Conservation (phyloP, 371 early-diverging fungal species). For the Mucor sp. region DNA sequence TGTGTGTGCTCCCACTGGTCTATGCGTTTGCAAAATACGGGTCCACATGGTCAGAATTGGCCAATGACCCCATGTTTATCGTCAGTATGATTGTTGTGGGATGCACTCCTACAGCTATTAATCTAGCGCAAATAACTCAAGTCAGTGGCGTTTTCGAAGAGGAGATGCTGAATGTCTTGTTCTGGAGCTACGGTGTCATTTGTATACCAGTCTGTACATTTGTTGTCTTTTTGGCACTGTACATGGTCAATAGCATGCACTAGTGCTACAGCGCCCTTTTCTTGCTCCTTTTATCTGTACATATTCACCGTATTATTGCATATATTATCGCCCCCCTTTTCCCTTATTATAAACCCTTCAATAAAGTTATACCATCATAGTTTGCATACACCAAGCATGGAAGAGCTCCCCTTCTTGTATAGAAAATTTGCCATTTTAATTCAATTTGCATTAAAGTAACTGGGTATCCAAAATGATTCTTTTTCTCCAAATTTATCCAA, state of each 20-base stretch:
- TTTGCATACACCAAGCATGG: neutral
- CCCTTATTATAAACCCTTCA: neutral
- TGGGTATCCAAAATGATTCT: conserved; percentile 80
- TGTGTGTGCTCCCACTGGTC: conserved; percentile 47
- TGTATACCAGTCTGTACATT: conserved; percentile 55
- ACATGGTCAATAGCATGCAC: conserved; percentile 27
- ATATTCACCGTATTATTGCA: neutral
- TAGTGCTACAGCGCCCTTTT: neutral
- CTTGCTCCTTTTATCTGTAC: neutral
- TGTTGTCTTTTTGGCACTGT: conserved; percentile 51
- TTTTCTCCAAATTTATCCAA: conserved; percentile 67
- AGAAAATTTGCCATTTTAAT: neutral
- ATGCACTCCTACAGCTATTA: conserved; percentile 62
- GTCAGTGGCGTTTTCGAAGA: conserved; percentile 58
- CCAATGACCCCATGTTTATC: conserved; percentile 55
- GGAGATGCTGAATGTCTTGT: conserved; percentile 58
- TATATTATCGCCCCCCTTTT: neutral
- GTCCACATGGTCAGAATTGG: conserved; percentile 32
- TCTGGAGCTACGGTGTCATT: conserved; percentile 63
- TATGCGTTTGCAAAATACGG: conserved; percentile 43
- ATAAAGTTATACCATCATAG: conserved; percentile 3
- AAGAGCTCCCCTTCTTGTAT: neutral
- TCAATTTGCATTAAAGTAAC: conserved; percentile 50
- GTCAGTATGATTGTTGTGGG: conserved; percentile 55
- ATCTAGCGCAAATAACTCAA: conserved; percentile 58